These are phyloP conservation scores for Dispira simplex DNA, from an alignment of 192 early-diverging fungal genomes.

Conservation along the genomic window DNA sequence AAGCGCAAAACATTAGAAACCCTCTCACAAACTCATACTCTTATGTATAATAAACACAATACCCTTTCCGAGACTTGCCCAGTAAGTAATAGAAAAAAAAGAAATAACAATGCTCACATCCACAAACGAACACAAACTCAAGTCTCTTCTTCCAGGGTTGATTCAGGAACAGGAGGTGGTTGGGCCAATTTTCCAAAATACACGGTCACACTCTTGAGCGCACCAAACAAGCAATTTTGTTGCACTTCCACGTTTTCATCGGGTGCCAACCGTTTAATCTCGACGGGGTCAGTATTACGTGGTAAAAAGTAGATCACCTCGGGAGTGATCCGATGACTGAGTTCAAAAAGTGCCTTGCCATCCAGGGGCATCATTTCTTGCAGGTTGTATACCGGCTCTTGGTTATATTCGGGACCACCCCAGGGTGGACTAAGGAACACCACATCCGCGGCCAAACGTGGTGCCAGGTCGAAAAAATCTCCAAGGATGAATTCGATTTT, in stretches of 20 bases:
- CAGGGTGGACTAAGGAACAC: constrained; percentile 94
- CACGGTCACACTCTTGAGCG: constrained; percentile 48
- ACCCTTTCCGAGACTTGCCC: too few species aligned
- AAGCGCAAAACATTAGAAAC: too few species aligned
- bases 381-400: constrained; percentile 40
- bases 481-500: constrained; percentile 89
- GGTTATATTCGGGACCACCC: constrained; percentile 77
- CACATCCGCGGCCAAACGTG: constrained; percentile 59
- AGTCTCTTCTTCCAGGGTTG: too few species aligned
- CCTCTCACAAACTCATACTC: too few species aligned
- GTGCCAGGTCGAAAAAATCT: constrained; percentile 64
- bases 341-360: constrained; percentile 32
- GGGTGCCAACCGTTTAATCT: constrained; percentile 35
- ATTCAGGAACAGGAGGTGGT: too few species aligned
- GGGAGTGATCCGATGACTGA: constrained; percentile 42
- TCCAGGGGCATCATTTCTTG: constrained; percentile 57
- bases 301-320: constrained; percentile 84
- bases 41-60: too few species aligned
- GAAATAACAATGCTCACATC: too few species aligned
- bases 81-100: too few species aligned
- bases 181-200: constrained; percentile 74
- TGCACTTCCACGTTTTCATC: constrained; percentile 65
- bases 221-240: constrained; percentile 46
- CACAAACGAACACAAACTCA: too few species aligned
- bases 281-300: constrained; percentile 28